Base-by-base conservation (phyloP, 2,329 filamentous ascomycete genomes). In the Epichloe sibirici region DNA sequence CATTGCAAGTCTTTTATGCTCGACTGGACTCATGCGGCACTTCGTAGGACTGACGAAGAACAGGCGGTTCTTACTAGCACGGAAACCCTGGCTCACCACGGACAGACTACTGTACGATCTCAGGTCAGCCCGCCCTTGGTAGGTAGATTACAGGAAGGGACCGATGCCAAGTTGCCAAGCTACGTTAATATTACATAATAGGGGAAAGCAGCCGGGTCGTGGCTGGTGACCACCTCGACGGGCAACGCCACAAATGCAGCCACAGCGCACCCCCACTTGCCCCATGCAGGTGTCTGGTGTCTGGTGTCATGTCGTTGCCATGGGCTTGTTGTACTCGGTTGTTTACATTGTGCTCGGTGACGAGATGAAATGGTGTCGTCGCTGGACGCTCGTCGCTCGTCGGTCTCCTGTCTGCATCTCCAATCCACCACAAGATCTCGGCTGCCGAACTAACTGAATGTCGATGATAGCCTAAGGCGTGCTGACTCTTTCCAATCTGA, bases 261-360 rank as follows among this genome's bases (percentile, higher is more conserved):
- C 56, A 58, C 59, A 48, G 35, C 15, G 25, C n/a, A 52, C 44
- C 40, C 46, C 47, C 15, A 31, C 28, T 31, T 17, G 34, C 13
- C 43, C 15, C 38, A 8, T 8, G 25, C 51, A 21, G 17, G 17
- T 21, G 17, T 21, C 17, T 21, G 17, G 17, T 21, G 17, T 21
- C 17, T 21, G 17, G 17, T 21, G 17, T 21, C 17, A 21, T 21
- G 17, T 21, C 51, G 28, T 34, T n/a, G 60, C 57, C 58, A 59
- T 61, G 57, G 62, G 58, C 59, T 43, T 50, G 62, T 63, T 62
- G 62, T 62, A 57, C 40, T 56, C 52, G 52, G 55, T 63, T 61
- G 61, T 62, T 63, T 63, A 63, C 60, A 56, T 58, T 59, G 51
- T 17, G 47, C 45, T 52, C 34, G 34, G 21, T 34, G 35, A 40